These are phyloP conservation scores for Chytridium lagenaria DNA, from an alignment of 371 early-diverging fungal genomes.

Conservation along the genomic window DNA sequence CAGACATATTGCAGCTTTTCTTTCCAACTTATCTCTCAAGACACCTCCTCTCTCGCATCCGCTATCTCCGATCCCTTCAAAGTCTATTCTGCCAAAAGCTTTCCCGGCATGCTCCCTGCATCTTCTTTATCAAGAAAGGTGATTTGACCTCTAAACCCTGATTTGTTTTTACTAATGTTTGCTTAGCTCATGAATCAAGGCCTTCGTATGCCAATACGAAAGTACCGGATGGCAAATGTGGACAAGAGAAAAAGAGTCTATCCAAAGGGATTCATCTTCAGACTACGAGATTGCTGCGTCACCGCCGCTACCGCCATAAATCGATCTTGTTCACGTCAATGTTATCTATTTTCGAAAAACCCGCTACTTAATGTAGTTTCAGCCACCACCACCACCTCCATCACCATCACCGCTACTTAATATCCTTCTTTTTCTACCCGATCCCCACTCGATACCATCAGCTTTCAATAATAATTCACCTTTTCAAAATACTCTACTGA, in stretches of 20 bases:
- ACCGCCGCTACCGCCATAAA: no score
- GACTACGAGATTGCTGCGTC: no score
- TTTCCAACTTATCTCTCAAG: conserved; percentile 2
- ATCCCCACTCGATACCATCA: no score
- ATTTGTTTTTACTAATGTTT: not conserved
- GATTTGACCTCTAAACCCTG: not conserved
- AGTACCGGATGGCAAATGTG: not conserved
- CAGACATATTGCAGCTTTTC: not conserved
- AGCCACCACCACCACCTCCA: no score
- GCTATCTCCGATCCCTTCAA: not conserved
- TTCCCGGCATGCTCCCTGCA: not conserved
- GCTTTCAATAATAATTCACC: no score
- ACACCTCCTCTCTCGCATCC: not conserved
- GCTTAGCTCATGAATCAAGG: conserved; percentile 11
- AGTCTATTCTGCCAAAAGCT: conserved; percentile 2
- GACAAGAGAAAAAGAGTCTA: conserved; percentile 2
- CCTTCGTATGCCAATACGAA: not conserved
- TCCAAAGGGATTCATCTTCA: no score
- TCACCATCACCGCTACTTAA: no score
- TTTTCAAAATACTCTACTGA: no score
- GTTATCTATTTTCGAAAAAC: no score
- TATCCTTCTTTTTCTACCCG: no score
- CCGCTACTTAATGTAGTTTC: no score
- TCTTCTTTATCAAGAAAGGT: not conserved
- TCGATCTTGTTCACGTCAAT: no score